Percentiles rank a stretch among this genome's conserved stretches.
Evolutionary conservation across 345 rosid species (phyloP).

Genomic region (Punica granatum): DNA sequence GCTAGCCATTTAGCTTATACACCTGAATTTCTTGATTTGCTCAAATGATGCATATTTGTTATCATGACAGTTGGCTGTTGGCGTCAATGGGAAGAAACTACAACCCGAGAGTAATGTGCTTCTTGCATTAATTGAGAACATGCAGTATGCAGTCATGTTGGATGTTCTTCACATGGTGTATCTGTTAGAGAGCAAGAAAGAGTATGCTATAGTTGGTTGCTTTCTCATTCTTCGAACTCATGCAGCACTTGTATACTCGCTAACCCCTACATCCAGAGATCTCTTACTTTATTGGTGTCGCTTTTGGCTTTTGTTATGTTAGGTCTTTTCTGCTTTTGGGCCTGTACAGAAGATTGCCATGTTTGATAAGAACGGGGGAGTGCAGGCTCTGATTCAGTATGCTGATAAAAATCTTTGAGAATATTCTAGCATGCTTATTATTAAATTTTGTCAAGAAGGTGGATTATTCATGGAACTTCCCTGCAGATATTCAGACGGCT

Average conservation of each 20-base stretch:
- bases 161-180: conserved; percentile 89
- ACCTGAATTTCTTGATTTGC: not conserved
- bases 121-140: conserved; percentile 98
- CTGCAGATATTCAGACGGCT: conserved; percentile 85
- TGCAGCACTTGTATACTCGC: not conserved
- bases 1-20: not conserved
- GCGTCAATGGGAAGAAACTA: conserved; percentile 85
- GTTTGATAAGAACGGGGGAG: conserved; percentile 97
- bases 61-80: conserved; percentile 60
- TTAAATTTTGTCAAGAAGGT: too few relatives aligned
- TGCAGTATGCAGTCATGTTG: conserved; percentile 98
- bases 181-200: conserved; percentile 1
- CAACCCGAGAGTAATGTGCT: conserved; percentile 98
- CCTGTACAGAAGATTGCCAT: conserved; percentile 95
- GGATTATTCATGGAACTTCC: not conserved
- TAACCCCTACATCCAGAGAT: not conserved
- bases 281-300: not conserved
- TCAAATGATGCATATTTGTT: not conserved
- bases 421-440: too few relatives aligned
- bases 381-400: conserved; percentile 86
- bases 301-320: not conserved
- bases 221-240: not conserved
- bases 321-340: conserved; percentile 95
- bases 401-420: conserved; percentile 7
- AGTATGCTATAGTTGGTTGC: too few relatives aligned